Percentiles rank a stretch among this genome's conserved stretches.
phyloP scores from a whole-genome alignment of 352 stramenopile genomes.

The Globisporangium middletonii region DNA sequence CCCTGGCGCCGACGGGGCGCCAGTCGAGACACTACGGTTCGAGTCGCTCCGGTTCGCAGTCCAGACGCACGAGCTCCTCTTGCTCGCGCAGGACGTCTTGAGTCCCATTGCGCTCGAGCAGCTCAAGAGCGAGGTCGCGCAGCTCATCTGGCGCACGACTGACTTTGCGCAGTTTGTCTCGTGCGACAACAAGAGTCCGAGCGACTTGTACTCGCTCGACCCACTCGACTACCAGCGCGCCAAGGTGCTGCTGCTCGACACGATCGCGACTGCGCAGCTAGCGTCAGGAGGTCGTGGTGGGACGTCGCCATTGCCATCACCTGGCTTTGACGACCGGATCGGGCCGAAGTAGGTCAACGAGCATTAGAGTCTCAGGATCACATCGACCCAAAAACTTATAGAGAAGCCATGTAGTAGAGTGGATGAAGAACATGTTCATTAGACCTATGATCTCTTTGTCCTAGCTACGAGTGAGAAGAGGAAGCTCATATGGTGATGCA shows the following conservation, averaged over 20 bases:
- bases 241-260: constrained; percentile 54
- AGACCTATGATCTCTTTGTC: too few relatives aligned
- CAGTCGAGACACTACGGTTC: constrained; percentile 65
- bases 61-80: constrained; percentile 60
- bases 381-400: too few relatives aligned
- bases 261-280: constrained; percentile 25
- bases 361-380: too few relatives aligned
- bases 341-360: too few relatives aligned
- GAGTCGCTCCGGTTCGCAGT: constrained; percentile 63
- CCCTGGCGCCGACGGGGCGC: constrained; percentile 46
- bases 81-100: constrained; percentile 35
- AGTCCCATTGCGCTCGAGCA: constrained; percentile 36
- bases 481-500: constrained; percentile 89
- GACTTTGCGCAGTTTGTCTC: constrained; percentile 50
- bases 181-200: constrained; percentile 15
- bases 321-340: background rate
- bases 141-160: constrained; percentile 53
- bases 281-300: background rate
- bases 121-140: constrained; percentile 41
- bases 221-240: constrained; percentile 59
- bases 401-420: too few relatives aligned
- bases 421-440: too few relatives aligned
- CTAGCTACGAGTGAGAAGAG: background rate
- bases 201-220: constrained; percentile 71
- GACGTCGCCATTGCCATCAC: background rate